Evolutionary conservation across 345 rosid species (phyloP), one percentile per base, ranked within the genome.

Genomic region (Citrus hindsii): DNA sequence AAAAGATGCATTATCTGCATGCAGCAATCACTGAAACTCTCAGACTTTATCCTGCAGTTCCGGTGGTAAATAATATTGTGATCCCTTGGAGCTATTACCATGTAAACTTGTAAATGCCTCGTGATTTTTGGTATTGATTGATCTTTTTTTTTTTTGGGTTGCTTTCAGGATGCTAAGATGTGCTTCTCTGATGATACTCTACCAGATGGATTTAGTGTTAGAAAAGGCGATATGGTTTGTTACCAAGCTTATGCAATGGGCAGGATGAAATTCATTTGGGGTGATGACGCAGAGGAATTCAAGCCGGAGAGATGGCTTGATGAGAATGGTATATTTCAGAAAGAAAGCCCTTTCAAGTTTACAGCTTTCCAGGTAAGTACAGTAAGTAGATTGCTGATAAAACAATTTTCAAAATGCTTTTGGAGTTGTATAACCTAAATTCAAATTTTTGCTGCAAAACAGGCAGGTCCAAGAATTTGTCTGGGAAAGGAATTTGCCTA

Each of bases 211-310:
- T 90, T 80, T 76, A 80, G 78, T 70, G 89, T 87, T 69, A 87
- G 79, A 40, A 84, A 81, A 83, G 92, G 92, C 6, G 90, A 88
- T 71, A 76, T 82, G 89, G 85, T 90, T 59, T 24, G 69, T 51
- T 90, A 84, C 81, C 87, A 82, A 56, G 85, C 94, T 4, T 90
- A 88, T 82, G 94, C 90, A 18, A 90, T 87, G 92, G 92, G 94
- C 19, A 83, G 94, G 81, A 90, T 90, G 94, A 86, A 84, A 75
- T 86, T 84, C 81, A 83, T 87, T 51, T 88, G 89, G 89, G 91
- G 92, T 5, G 85, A 88, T 35, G 86, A 88, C 67, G 87, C 87
- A 9, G 85, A 83, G 74, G 85, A 82, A 42, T 91, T 84, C 77
- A 76, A 68, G 74, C 92, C 91, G 16, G 85, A 91, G 69, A 86